These are phyloP conservation scores for Nitzschia sp. DNA, from an alignment of 108 stramenopile species.

Conservation along the genomic window DNA sequence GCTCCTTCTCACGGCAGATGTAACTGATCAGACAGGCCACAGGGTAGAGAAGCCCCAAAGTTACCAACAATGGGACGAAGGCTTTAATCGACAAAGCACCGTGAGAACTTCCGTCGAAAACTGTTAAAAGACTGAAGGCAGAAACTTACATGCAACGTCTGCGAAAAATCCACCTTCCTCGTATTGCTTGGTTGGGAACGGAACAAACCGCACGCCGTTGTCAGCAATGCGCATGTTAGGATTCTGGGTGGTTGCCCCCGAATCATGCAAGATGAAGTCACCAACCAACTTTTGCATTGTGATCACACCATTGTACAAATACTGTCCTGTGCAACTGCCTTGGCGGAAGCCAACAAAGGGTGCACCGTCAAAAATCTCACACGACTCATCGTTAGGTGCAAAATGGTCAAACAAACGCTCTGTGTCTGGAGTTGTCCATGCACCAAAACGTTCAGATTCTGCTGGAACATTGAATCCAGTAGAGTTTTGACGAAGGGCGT, in stretches of 20 bases:
- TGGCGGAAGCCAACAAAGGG: conserved; percentile 42
- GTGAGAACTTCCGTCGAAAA: conserved; percentile 49
- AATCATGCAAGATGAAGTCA: conserved; percentile 65
- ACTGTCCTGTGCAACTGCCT: conserved; percentile 67
- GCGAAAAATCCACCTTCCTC: conserved; percentile 59
- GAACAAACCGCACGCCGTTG: conserved; percentile 57
- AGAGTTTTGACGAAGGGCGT: conserved; percentile 67
- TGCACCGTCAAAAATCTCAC: conserved; percentile 40
- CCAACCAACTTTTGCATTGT: conserved; percentile 67
- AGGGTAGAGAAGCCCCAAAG: conserved; percentile 70
- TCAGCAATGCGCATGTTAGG: conserved; percentile 39
- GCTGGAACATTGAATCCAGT: conserved; percentile 71
- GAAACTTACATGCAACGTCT: conserved; percentile 39
- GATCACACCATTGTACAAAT: conserved; percentile 74
- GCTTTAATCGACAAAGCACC: conserved; percentile 35
- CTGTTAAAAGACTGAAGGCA: conserved; percentile 34
- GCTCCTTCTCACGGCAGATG: conserved; percentile 73
- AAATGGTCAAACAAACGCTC: conserved; percentile 46
- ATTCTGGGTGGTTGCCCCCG: conserved; percentile 43
- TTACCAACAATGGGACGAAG: conserved; percentile 40
- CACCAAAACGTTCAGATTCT: conserved; percentile 49
- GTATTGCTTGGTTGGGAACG: conserved; percentile 65
- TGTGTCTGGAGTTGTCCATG: conserved; percentile 59
- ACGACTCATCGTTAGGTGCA: conserved; percentile 50
- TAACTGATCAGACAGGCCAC: conserved; percentile 60